Base-by-base conservation (phyloP, 31 red algal species). In the Bonnemaisonia californica region DNA sequence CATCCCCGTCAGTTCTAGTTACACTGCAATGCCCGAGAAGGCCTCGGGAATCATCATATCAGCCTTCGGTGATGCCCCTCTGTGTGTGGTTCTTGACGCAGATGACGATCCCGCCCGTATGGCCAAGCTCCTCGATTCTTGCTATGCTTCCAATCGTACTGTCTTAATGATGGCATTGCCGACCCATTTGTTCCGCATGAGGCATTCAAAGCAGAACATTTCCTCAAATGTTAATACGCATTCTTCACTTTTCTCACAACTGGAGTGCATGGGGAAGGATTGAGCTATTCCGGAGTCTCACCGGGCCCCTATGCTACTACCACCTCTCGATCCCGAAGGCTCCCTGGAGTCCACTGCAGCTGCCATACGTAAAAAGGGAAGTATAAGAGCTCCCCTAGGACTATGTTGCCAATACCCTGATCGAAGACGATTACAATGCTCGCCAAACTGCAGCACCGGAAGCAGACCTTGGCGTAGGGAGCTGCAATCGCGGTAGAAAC, bases 161-260 rank as follows among this genome's bases (percentile, higher is more conserved):
- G 67, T 83, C 9, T 83, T 67, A 12, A 73, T 41, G 40, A 72
- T 83, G 24, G 64, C 80, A 2, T 21, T 71, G 19, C 80, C 71
- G 35, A 83, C 80, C 13, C 54, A 83, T 27, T 36, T 83, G 0
- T 83, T 71, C 80, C 40, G 80, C 4, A 83, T 83, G 54, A 31
- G 66, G 31, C 73, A 83, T 38, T 73, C 62, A 60, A 67, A 54
- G 0, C 80, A 83, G 47, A 72, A 83, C 54, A 83, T 83, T 41
- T 72, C 80, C 1, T 37, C 18, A 3, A 73, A 60, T 31, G 42
- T 73, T 58, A 54, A 83, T 23, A 41, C 59, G 54, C 73, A 51
- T 28, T 60, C 80, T 5, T 68, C 38, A 2, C 21, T 72, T 18
- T 83, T 83, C 54, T 71, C 42, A 2, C 74, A 78, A 30, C 35